These are phyloP conservation scores for Aureobasidium sp. DNA, from an alignment of 2,329 filamentous ascomycete genomes.

Conservation along the genomic window DNA sequence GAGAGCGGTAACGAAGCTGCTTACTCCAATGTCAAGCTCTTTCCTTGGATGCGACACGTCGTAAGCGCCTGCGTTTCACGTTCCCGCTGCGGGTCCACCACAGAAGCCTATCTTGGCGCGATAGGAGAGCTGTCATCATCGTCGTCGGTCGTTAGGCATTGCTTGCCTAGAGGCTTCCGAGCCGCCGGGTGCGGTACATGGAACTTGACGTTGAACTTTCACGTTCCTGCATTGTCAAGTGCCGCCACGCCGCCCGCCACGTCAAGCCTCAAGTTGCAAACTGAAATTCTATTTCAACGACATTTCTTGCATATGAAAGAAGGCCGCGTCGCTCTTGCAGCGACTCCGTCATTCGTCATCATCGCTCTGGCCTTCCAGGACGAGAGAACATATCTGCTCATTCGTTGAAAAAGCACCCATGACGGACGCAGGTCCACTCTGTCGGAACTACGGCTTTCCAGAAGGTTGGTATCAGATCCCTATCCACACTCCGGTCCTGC, in stretches of 20 bases:
- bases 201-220: background rate
- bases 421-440: background rate
- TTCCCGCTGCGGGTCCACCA: conserved; percentile 1
- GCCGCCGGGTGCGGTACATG: background rate
- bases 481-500: background rate
- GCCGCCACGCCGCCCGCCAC: conserved; percentile 11
- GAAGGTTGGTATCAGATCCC: background rate
- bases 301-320: background rate
- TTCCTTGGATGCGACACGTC: conserved; percentile 1
- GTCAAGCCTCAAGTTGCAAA: background rate
- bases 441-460: background rate
- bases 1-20: too few species aligned
- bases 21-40: background rate
- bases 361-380: background rate
- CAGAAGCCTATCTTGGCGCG: conserved; percentile 1
- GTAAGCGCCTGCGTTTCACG: conserved; percentile 7
- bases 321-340: background rate
- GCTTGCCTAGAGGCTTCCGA: background rate
- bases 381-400: background rate
- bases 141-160: background rate
- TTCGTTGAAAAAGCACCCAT: background rate
- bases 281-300: background rate
- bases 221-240: conserved; percentile 10
- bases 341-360: background rate
- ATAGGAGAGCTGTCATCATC: background rate